phyloP scores from a whole-genome alignment of 176 grass and related monocot genomes.

The bread wheat (Triticum aestivum) region DNA sequence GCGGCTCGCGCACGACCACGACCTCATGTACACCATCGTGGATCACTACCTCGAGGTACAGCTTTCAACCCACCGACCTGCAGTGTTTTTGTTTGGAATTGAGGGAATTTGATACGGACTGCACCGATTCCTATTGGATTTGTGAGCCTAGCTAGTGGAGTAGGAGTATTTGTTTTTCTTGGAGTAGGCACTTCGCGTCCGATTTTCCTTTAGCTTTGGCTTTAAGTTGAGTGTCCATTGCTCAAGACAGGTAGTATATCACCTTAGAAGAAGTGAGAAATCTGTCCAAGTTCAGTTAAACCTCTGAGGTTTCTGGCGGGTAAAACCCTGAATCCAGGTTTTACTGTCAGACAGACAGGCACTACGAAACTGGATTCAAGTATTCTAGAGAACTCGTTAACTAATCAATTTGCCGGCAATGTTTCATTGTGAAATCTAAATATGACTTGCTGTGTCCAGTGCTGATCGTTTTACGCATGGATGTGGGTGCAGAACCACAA shows the following conservation, averaged over 20 bases:
- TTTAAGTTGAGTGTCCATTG: conserved; percentile 1
- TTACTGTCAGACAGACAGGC: not conserved
- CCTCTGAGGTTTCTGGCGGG: not conserved
- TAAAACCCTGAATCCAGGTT: not conserved
- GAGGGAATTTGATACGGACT: not conserved
- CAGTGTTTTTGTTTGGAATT: not conserved
- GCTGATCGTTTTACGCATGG: not conserved
- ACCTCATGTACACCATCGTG: conserved; percentile 78
- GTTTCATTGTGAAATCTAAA: not conserved
- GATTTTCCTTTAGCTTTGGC: not conserved
- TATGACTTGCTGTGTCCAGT: not conserved
- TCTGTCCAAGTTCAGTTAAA: not conserved
- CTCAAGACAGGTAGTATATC: not conserved
- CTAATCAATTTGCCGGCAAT: no score
- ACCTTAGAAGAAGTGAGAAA: not conserved
- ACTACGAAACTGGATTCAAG: not conserved
- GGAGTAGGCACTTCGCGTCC: not conserved
- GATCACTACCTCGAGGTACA: conserved; percentile 75
- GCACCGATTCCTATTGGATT: not conserved
- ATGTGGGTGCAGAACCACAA: conserved; percentile 58
- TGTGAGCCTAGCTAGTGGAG: no score
- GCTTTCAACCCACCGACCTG: not conserved
- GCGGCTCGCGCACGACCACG: conserved; percentile 69
- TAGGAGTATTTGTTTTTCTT: no score
- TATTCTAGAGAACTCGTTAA: not conserved